phyloP scores from a whole-genome alignment of 352 stramenopile genomes.

The Globisporangium iwayamae region DNA sequence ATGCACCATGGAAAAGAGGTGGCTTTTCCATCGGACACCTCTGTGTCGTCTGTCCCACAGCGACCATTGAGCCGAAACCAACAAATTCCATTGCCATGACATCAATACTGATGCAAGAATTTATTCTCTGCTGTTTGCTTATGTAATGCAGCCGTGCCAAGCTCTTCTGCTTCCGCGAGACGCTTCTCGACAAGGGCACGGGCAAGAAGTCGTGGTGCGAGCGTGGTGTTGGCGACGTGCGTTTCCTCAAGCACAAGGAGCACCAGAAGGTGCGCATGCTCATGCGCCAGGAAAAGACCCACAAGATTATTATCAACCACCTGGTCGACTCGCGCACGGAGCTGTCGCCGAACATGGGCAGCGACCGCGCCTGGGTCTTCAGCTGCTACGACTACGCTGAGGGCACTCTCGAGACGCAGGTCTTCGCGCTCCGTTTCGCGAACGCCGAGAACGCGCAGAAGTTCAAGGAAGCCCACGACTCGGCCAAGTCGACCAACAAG shows the following conservation, averaged over 20 bases:
- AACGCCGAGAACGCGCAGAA: slow-evolving; percentile 95
- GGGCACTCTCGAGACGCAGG: slow-evolving; percentile 88
- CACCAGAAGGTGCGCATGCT: slow-evolving; percentile 92
- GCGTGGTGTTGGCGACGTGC: slow-evolving; percentile 94
- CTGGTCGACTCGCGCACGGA: slow-evolving; percentile 95
- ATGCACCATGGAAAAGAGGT: background rate
- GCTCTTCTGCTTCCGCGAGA: slow-evolving; percentile 97
- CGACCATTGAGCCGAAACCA: background rate
- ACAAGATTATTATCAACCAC: slow-evolving; percentile 99
- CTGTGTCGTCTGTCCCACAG: background rate
- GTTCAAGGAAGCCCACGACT: slow-evolving; percentile 96
- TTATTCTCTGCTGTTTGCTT: background rate
- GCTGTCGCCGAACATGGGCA: slow-evolving; percentile 95
- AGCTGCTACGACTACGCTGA: slow-evolving; percentile 98
- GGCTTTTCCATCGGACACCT: background rate
- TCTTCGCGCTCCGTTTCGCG: slow-evolving; percentile 92
- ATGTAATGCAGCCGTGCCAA: slow-evolving; percentile 84
- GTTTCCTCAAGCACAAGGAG: slow-evolving; percentile 97
- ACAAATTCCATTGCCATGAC: background rate
- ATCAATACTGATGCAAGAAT: background rate
- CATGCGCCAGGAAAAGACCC: slow-evolving; percentile 99
- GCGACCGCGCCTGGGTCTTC: slow-evolving; percentile 97
- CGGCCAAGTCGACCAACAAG: slow-evolving; percentile 94
- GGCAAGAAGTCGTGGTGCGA: slow-evolving; percentile 98
- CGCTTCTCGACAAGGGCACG: slow-evolving; percentile 96